Evolutionary conservation across 352 stramenopile genomes (phyloP).

Genomic region (Phytophthora fragariaefolia): DNA sequence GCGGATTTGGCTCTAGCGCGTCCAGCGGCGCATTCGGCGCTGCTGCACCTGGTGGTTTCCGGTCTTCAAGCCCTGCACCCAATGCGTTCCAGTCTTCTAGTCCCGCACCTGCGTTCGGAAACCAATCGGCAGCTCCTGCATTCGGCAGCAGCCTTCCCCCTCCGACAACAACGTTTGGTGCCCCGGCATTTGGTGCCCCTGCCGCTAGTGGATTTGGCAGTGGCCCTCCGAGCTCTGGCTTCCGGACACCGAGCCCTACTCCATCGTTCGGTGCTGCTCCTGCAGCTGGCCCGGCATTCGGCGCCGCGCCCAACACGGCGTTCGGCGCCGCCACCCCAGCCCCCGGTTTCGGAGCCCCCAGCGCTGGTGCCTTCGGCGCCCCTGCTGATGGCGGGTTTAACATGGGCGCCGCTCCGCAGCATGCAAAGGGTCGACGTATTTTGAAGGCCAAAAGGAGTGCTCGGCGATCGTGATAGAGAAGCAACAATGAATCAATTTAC

Average conservation of each 20-base stretch:
- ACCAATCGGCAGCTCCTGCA: slow-evolving; percentile 28
- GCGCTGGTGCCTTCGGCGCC: slow-evolving; percentile 41
- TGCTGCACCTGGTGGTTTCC: slow-evolving; percentile 44
- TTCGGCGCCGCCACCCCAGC: slow-evolving; percentile 33
- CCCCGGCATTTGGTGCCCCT: slow-evolving; percentile 36
- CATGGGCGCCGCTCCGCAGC: slow-evolving; percentile 63
- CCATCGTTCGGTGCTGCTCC: slow-evolving; percentile 32
- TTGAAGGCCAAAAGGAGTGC: slow-evolving; percentile 52
- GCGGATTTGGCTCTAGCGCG: slow-evolving; percentile 31
- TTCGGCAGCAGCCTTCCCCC: slow-evolving; percentile 39
- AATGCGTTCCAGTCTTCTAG: slow-evolving; percentile 46
- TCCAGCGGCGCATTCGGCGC: slow-evolving; percentile 5
- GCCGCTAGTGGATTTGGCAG: slow-evolving; percentile 39
- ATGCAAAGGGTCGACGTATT: slow-evolving; percentile 66
- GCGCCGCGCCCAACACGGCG: slow-evolving; percentile 17
- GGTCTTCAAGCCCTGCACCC: slow-evolving; percentile 28
- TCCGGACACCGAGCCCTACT: slow-evolving; percentile 37
- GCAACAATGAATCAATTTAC: slow-evolving; percentile 46
- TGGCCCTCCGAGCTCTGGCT: slow-evolving; percentile 40
- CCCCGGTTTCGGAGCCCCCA: slow-evolving; percentile 44
- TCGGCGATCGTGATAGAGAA: slow-evolving; percentile 46
- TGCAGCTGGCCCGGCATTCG: slow-evolving; percentile 26
- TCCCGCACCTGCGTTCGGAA: slow-evolving; percentile 40
- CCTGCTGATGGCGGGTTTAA: slow-evolving; percentile 63
- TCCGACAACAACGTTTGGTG: slow-evolving; percentile 39